These are phyloP conservation scores for Macrolepiota dolichaula DNA, from an alignment of 768 basidiomycete species.

Conservation along the genomic window DNA sequence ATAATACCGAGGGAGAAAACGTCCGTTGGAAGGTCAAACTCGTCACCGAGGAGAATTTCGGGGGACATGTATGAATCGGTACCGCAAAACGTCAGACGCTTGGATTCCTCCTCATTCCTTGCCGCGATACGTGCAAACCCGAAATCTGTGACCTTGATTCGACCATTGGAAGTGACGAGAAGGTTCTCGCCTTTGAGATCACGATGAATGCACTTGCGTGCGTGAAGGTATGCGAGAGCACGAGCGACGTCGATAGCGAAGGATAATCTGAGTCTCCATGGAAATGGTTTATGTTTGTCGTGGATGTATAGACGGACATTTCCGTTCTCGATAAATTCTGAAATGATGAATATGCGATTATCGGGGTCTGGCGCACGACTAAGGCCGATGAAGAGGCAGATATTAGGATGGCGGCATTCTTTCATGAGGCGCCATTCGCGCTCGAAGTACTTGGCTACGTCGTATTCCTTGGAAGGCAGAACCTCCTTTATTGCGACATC, in stretches of 20 bases:
- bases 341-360: constrained; percentile 89
- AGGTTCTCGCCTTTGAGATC: constrained; percentile 98
- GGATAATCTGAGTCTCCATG: constrained; percentile 90
- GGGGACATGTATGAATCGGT: constrained; percentile 97
- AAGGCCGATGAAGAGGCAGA: constrained; percentile 90
- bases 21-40: constrained; percentile 93
- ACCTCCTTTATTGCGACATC: constrained; percentile 98
- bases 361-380: constrained; percentile 76
- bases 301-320: constrained; percentile 92
- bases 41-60: constrained; percentile 86
- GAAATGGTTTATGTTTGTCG: constrained; percentile 78
- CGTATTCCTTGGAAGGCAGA: constrained; percentile 85
- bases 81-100: constrained; percentile 83
- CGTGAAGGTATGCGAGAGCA: constrained; percentile 96
- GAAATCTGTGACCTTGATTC: constrained; percentile 98
- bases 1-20: constrained; percentile 93
- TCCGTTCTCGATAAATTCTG: constrained; percentile 90
- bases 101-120: constrained; percentile 84
- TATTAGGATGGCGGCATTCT: constrained; percentile 89
- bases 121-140: constrained; percentile 95
- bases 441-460: constrained; percentile 96
- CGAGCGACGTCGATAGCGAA: constrained; percentile 95
- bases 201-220: constrained; percentile 82
- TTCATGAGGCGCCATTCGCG: constrained; percentile 99
- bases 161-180: constrained; percentile 89